Base-by-base conservation (phyloP, 495 filamentous ascomycete species). In the Cladorrhinum samala region DNA sequence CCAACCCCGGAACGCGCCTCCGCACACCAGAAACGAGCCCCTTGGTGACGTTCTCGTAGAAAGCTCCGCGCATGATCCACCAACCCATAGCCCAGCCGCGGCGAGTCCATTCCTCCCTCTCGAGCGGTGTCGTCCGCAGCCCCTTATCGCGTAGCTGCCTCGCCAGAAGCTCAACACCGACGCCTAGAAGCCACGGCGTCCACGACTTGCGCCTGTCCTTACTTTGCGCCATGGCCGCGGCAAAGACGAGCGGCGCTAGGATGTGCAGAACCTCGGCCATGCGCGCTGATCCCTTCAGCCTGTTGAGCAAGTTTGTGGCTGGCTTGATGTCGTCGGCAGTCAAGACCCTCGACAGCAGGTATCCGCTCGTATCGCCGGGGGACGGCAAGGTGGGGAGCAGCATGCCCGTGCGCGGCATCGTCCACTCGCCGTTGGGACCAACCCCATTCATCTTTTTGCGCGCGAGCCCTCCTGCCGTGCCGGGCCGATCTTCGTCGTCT, bases 241-340 rank as follows among this genome's bases (percentile, higher is more conserved):
- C 91, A 69, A 96, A 96, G 24, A 92, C 73, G 6, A 97, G 81
- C 1, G 93, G 93, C 36, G 93, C 80, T 14, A 97, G 70, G 53
- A 96, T 95, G 57, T 95, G 93, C 24, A 98, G 69, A n/a, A 86
- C 70, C 70, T 98, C 93, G 11, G 92, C 91, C 13, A 87, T 63
- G 55, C 88, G 85, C 3, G 81, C 85, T 3, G 76, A 71, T 14
- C 88, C 88, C 42, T 83, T 83, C 6, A 90, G 79, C 13, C 73
- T 77, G 59, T 93, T 91, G 27, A 97, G 76, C 42, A 98, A 81
- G 16, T 86, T 81, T 18, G 82, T 84, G 0, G 94, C 85, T 3
- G 91, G 84, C 66, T 95, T 96, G 73, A 98, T 91, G 67, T 97
- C 93, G 70, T 97, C 94, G 16, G 94, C 88, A 1, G 88, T 95